Base-by-base conservation (phyloP, 768 basidiomycete genomes). In the Sarcomyxa edulis region DNA sequence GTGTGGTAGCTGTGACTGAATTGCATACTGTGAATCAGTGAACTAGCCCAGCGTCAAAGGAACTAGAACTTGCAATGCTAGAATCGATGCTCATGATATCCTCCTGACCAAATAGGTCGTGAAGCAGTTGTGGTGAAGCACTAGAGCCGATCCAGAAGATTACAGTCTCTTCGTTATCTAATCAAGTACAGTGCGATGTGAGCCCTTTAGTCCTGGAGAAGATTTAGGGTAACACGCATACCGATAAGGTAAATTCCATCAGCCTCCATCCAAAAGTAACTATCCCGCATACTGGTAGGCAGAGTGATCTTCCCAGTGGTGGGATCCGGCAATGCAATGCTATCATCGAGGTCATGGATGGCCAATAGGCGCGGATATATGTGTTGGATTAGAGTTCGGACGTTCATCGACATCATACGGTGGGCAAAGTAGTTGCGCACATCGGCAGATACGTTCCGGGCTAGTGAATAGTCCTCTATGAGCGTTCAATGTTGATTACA, bases 191-290 rank as follows among this genome's bases (percentile, higher is more conserved):
- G 30, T 20, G 29, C 24, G 2, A 25, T 18, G 23, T 20, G 27
- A 43, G n/a, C n/a, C n/a, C n/a, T n/a, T n/a, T n/a, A n/a, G n/a
- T n/a, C n/a, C n/a, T n/a, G n/a, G 22, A 42, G 40, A 47, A 32
- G 35, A 27, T 29, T 28, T 41, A 38, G 24, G 27, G 34, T 46
- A 44, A 39, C 35, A 7, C 8, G 57, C 73, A 36, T 48, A 93
- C 95, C 88, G 45, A 95, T 81, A 31, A 98, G 68, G 61, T 98
- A 99, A n/a, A 96, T 66, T 0, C 96, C 96, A 49, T 87, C 71
- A 2, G 76, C 76, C 53, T 90, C 80, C 96, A 99, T 97, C 48
- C 82, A 89, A 30, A 70, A 66, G 61, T 98, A 79, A 36, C 85
- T 85, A 42, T 73, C 69, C 28, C 95, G 74, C 82, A 93, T 93